Percentiles rank a stretch among this genome's conserved stretches.
phyloP scores from a whole-genome alignment of 2,329 filamentous ascomycete genomes.

The Pestalotiopsis fici region DNA sequence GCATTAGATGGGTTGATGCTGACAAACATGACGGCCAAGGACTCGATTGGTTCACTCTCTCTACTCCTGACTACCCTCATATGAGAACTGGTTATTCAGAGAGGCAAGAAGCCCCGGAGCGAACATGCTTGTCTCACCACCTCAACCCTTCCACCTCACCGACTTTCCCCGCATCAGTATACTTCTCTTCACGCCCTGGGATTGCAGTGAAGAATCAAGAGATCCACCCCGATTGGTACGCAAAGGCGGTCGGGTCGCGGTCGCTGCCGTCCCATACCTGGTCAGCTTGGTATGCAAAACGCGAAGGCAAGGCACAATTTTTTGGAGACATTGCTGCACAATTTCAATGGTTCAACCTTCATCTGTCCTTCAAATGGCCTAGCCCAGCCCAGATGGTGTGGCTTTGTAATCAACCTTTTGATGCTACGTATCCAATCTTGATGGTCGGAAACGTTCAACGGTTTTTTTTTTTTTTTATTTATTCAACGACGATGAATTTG shows the following conservation, averaged over 20 bases:
- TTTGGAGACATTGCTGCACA: neutral
- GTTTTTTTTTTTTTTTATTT: no score
- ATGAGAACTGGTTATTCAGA: neutral
- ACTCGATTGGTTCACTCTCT: neutral
- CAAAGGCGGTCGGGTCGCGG: neutral
- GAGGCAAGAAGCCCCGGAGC: neutral
- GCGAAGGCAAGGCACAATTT: neutral
- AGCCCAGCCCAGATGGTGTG: neutral
- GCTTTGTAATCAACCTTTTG: neutral
- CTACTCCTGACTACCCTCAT: no score
- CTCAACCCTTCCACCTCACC: neutral
- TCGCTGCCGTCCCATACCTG: neutral
- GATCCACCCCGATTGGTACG: neutral
- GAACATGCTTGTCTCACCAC: neutral
- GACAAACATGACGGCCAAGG: neutral
- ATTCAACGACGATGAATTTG: neutral
- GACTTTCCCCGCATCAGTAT: conserved; percentile 6
- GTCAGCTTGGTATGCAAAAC: neutral
- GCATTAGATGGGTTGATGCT: neutral
- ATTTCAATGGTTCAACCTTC: neutral
- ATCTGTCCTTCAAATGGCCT: neutral
- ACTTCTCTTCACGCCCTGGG: neutral
- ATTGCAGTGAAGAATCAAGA: neutral
- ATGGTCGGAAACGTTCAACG: neutral
- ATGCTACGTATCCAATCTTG: neutral